These are phyloP conservation scores for Fusarium illudens DNA, from an alignment of 2,329 filamentous ascomycete species.

Conservation along the genomic window DNA sequence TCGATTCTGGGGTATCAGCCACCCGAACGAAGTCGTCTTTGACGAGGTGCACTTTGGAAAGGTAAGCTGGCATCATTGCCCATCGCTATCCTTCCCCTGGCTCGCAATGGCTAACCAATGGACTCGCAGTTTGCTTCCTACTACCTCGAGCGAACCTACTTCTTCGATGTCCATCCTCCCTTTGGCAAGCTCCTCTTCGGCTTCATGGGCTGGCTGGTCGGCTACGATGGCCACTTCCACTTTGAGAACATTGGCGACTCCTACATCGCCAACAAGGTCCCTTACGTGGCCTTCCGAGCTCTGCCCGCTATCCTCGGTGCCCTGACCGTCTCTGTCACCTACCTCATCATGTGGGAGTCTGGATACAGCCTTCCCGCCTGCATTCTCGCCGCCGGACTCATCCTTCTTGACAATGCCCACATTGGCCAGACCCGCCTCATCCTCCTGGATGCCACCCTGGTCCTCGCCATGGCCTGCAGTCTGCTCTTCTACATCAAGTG, in stretches of 20 bases:
- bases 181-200: conserved; percentile 98
- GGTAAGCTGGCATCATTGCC: conserved; percentile 62
- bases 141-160: conserved; percentile 97
- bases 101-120: conserved; percentile 24
- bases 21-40: conserved; percentile 96
- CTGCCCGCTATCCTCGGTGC: conserved; percentile 92
- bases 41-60: conserved; percentile 99
- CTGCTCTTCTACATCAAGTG: conserved; percentile 95
- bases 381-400: conserved; percentile 81
- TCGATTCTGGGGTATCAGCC: conserved; percentile 94
- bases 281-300: conserved; percentile 94
- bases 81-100: background rate
- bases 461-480: conserved; percentile 96
- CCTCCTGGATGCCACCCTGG: conserved; percentile 90
- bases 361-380: conserved; percentile 96
- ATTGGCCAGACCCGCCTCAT: conserved; percentile 96
- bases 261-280: conserved; percentile 95
- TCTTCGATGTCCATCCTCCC: conserved; percentile 99
- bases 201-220: conserved; percentile 95
- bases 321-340: conserved; percentile 91
- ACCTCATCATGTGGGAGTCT: conserved; percentile 99
- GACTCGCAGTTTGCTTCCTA: conserved; percentile 70
- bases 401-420: conserved; percentile 97
- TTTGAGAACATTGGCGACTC: conserved; percentile 99
- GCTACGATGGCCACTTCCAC: conserved; percentile 95